A percentile compares a stretch with the other conserved stretches of the same genome.
phyloP scores from a whole-genome alignment of 177 flowering plant genomes.

The Vitis hybrid region DNA sequence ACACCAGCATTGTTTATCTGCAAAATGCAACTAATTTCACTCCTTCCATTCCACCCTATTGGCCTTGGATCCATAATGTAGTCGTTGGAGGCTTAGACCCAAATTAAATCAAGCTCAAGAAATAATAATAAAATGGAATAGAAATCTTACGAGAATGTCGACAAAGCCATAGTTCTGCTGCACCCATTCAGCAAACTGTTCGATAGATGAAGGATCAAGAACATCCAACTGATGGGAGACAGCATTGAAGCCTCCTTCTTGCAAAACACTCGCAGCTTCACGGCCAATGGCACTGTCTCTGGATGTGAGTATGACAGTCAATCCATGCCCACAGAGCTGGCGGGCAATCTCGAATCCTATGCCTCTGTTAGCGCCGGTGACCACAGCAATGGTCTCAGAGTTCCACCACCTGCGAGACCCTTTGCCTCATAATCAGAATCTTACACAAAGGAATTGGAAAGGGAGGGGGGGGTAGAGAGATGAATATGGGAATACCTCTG shows the following conservation, averaged over 20 bases:
- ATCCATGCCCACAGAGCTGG: constrained; percentile 67
- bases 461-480: neutral
- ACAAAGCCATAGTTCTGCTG: constrained; percentile 53
- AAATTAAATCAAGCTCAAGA: too few species aligned
- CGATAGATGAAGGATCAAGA: constrained; percentile 49
- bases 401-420: constrained; percentile 77
- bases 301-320: constrained; percentile 74
- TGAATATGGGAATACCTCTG: constrained; percentile 38
- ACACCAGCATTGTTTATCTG: constrained; percentile 96
- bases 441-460: too few species aligned
- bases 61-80: too few species aligned
- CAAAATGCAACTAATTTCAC: constrained; percentile 4
- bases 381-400: constrained; percentile 78
- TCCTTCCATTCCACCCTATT: too few species aligned
- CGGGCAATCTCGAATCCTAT: constrained; percentile 91
- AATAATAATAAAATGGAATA: too few species aligned
- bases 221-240: constrained; percentile 77
- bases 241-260: constrained; percentile 56
- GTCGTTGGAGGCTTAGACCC: too few species aligned
- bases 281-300: constrained; percentile 56
- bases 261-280: constrained; percentile 64
- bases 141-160: constrained; percentile 65
- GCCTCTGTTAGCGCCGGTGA: constrained; percentile 93
- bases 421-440: too few species aligned
- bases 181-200: constrained; percentile 59